Base-by-base conservation (phyloP, 2,329 filamentous ascomycete genomes). In the Penicillium sp. region DNA sequence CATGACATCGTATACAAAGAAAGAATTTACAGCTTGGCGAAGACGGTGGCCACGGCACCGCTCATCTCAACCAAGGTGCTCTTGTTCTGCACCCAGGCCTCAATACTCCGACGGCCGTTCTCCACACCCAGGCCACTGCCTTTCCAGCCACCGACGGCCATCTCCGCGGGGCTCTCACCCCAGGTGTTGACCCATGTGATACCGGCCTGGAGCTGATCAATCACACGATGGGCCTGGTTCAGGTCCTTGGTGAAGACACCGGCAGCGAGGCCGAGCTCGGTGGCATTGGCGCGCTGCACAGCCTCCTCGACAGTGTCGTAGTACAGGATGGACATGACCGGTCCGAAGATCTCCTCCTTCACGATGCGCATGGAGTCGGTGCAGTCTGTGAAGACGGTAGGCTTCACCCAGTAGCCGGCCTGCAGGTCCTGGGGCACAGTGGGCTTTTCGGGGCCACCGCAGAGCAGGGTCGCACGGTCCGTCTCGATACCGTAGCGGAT, bases 131-230 rank as follows among this genome's bases (percentile, higher is more conserved):
- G 73, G 29, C 90, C 90, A 66, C 89, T 95, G 78, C 87, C 80
- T 76, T 95, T 95, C 90, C 89, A 95, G 0, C 89, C 89, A 8
- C 89, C 89, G 0, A 95, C 89, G 2, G 87, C 86, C 90, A 95
- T 95, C 75, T 95, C 89, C 0, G 90, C 88, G 0, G 89, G 89
- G 42, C 81, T 86, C 74, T 95, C 89, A n/a, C 90, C 89, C 90
- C 90, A 95, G 0, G 88, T 90, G 68, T 95, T 95, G 45, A 95
- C 79, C 89, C 89, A 95, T 1, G 88, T 95, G 63, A 95, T 95
- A 29, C 89, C 89, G 0, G 89, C 89, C 65, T 95, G 80, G 4
- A 95, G 74, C 62, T 81, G 78, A 23, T 80, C 78, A 37, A 92
- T 77, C 1, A 92, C 80, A 38, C 80, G 75, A 63, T 95, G 88